Evolutionary conservation across 2,329 filamentous ascomycete species (phyloP), one percentile per base, ranked within the genome.

Genomic region (Claviceps spartinae): DNA sequence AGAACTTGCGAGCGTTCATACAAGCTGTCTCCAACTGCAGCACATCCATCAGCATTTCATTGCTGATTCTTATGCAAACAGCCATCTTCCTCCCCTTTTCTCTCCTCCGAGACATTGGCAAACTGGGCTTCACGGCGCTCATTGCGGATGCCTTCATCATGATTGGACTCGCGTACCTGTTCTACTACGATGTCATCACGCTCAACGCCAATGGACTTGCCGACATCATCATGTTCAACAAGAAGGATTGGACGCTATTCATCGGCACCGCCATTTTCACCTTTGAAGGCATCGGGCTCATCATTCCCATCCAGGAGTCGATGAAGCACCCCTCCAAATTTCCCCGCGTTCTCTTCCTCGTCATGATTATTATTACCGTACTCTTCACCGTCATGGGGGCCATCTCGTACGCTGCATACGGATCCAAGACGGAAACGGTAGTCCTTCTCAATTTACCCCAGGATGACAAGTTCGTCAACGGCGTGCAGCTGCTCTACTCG

Each of bases 231-330:
- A 77, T 85, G 62, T 97, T 98, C 76, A 98, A 98, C 72, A 69
- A 84, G 42, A 81, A 85, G 55, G 85, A 89, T 65, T 98, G 94
- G 93, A 95, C 93, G 0, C 77, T 98, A 4, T 97, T 98, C 67
- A 98, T 98, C 61, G 94, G 93, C 55, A 98, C 94, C 0, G 93
- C 94, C 30, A 97, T 98, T 65, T 98, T 98, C 71, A 97, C 93
- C 0, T 98, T 97, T 63, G 93, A 98, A 65, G 93, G 93, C 30
- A 94, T 98, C 55, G 94, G 93, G 13, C 80, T 98, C 48, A 94
- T 98, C 67, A 96, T 98, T 56, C 93, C 94, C 0, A 96, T 98
- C 54, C 94, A 98, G 68, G 90, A 94, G 62, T 94, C 90, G 22
- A 98, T 98, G 93, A 86, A 84, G 64, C 76, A 90, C 43, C 94